phyloP scores from a whole-genome alignment of 1,284 basidiomycete genomes.

The Sporisorium scitamineum region DNA sequence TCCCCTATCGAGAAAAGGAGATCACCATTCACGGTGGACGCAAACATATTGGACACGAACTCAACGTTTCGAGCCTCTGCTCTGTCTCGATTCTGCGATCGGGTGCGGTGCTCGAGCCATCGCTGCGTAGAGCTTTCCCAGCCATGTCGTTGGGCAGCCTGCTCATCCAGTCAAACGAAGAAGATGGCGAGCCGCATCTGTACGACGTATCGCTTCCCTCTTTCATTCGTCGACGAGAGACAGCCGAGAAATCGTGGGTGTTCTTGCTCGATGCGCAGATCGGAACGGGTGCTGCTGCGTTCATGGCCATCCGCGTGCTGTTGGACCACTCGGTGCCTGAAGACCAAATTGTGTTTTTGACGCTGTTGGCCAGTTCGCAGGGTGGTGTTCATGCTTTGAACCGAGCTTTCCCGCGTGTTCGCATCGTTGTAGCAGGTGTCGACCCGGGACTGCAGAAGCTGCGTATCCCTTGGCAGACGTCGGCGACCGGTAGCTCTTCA shows the following conservation, averaged over 20 bases:
- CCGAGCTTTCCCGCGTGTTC: constrained; percentile 79
- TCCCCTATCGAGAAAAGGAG: constrained; percentile 78
- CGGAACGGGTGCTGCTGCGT: constrained; percentile 91
- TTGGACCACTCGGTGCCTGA: constrained; percentile 93
- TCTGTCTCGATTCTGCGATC: constrained; percentile 87
- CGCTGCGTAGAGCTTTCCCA: constrained; percentile 87
- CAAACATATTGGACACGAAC: constrained; percentile 76
- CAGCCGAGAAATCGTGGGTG: constrained; percentile 79
- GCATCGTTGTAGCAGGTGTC: constrained; percentile 62
- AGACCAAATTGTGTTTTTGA: constrained; percentile 75
- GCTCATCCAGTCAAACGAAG: constrained; percentile 85
- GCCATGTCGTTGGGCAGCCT: constrained; percentile 89
- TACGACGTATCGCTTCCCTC: constrained; percentile 83
- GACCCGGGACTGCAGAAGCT: constrained; percentile 63
- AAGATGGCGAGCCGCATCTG: constrained; percentile 87
- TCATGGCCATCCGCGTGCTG: constrained; percentile 95
- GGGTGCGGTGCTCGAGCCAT: constrained; percentile 89
- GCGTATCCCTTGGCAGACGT: constrained; percentile 45
- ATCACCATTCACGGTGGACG: constrained; percentile 77
- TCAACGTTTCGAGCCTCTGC: constrained; percentile 77
- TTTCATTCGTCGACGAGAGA: constrained; percentile 53
- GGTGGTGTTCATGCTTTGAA: constrained; percentile 84
- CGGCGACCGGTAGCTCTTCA: not conserved
- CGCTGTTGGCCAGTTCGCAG: constrained; percentile 84
- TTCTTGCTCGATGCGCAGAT: constrained; percentile 96